phyloP scores from a whole-genome alignment of 768 basidiomycete species.

The Trametes cinnabarina region DNA sequence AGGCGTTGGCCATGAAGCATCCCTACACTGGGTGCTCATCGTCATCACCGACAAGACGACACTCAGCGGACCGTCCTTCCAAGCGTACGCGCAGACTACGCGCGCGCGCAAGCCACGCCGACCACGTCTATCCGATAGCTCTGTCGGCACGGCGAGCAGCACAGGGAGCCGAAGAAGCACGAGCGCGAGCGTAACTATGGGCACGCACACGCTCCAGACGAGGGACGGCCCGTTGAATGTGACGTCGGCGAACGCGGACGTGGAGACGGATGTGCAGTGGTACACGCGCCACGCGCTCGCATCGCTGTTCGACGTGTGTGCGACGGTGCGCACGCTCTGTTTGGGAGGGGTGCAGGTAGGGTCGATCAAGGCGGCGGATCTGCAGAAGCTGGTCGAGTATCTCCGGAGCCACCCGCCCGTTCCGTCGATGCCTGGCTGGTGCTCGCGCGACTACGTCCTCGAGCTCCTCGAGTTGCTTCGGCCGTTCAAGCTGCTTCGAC shows the following conservation, averaged over 20 bases:
- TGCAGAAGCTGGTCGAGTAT: conserved; percentile 18
- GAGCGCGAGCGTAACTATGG: conserved; percentile 10
- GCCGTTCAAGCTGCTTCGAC: conserved; percentile 17
- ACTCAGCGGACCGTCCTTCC: conserved; percentile 20
- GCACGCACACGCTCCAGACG: not conserved
- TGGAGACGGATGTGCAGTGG: conserved; percentile 9
- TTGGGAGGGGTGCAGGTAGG: conserved; percentile 20
- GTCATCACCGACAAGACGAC: conserved; percentile 16
- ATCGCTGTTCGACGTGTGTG: conserved; percentile 15
- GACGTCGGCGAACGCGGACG: not conserved
- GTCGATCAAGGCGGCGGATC: conserved; percentile 12
- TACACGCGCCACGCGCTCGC: conserved; percentile 10
- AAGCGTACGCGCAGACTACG: conserved; percentile 13
- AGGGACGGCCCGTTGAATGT: not conserved
- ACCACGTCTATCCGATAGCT: conserved; percentile 7
- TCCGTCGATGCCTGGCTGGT: conserved; percentile 8
- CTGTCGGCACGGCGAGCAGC: conserved; percentile 1
- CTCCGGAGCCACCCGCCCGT: conserved; percentile 17
- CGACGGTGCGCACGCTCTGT: conserved; percentile 18
- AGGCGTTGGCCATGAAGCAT: conserved; percentile 16
- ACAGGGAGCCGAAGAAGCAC: not conserved
- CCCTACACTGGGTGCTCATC: conserved; percentile 23
- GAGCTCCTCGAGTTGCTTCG: conserved; percentile 18
- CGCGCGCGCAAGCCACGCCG: conserved; percentile 6
- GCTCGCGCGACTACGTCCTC: conserved; percentile 21